These are phyloP conservation scores for Paramarasmius palmivorus DNA, from an alignment of 1,284 basidiomycete genomes.

Conservation along the genomic window DNA sequence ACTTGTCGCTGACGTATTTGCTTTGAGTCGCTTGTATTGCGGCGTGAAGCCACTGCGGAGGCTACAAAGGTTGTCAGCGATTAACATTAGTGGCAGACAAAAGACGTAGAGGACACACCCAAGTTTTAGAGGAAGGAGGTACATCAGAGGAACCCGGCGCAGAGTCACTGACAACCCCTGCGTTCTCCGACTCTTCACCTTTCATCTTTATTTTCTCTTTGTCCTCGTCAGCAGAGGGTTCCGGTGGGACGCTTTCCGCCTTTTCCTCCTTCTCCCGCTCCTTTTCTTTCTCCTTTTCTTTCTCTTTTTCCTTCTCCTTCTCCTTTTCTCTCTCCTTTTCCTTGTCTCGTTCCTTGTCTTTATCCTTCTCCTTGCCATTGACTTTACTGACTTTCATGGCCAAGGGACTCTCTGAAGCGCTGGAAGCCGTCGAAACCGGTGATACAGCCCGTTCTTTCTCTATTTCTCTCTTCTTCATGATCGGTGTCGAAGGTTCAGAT, in stretches of 20 bases:
- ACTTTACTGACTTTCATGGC: constrained; percentile 53
- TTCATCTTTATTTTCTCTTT: constrained; percentile 1
- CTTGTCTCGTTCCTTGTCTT: too few relatives aligned
- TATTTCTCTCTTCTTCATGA: constrained; percentile 44
- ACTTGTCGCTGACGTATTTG: constrained; percentile 81
- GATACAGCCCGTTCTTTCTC: constrained; percentile 49
- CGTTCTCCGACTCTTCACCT: constrained; percentile 3
- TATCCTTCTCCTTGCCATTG: background rate
- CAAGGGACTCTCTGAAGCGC: constrained; percentile 67
- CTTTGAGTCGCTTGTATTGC: constrained; percentile 68
- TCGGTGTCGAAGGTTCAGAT: constrained; percentile 48
- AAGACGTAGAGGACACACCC: constrained; percentile 16
- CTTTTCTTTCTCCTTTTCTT: too few relatives aligned
- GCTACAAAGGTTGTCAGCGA: constrained; percentile 27
- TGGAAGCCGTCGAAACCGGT: constrained; percentile 68
- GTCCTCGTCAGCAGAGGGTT: constrained; percentile 6
- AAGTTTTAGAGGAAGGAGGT: constrained; percentile 11
- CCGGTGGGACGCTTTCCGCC: constrained; percentile 12
- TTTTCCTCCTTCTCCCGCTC: too few relatives aligned
- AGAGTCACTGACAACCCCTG: background rate
- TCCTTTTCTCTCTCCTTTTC: too few relatives aligned
- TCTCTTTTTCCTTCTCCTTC: too few relatives aligned
- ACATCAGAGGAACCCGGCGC: constrained; percentile 4
- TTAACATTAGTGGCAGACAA: background rate
- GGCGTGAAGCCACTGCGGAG: constrained; percentile 71